Percentiles rank a stretch among this genome's conserved stretches.
Evolutionary conservation across 1,139 yeast genomes (phyloP).

Genomic region (Pichia cactophila): DNA sequence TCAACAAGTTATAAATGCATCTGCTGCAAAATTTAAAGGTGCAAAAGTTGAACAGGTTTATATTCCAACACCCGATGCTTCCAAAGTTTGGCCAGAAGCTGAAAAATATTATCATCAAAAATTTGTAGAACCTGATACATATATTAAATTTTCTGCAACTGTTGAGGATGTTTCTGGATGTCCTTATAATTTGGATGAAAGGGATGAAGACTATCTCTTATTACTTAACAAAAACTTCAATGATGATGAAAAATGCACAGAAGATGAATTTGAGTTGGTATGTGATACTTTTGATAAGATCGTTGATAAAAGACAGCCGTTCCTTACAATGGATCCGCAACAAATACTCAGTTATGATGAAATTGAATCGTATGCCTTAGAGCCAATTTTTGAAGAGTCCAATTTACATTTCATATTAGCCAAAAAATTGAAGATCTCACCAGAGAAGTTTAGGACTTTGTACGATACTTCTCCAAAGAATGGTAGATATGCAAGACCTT

Average conservation of each 20-base stretch:
- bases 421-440: conserved; percentile 26
- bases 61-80: conserved; percentile 97
- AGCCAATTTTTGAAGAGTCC: conserved; percentile 27
- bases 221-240: conserved; percentile 34
- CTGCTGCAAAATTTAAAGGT: conserved; percentile 52
- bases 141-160: conserved; percentile 86
- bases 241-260: conserved; percentile 39
- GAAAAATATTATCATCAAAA: conserved; percentile 58
- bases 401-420: conserved; percentile 30
- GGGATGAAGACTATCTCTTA: conserved; percentile 61
- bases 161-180: conserved; percentile 90
- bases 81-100: conserved; percentile 74
- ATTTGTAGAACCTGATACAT: conserved; percentile 67
- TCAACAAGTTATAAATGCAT: conserved; percentile 80
- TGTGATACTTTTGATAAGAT: conserved; percentile 69
- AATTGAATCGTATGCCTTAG: conserved; percentile 40
- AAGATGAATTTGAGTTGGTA: conserved; percentile 78
- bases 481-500: conserved; percentile 36
- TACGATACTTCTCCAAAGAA: conserved; percentile 42
- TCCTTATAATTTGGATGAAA: conserved; percentile 85
- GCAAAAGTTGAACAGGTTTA: conserved; percentile 57
- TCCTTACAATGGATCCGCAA: conserved; percentile 73
- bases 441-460: conserved; percentile 31
- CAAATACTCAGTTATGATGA: conserved; percentile 69
- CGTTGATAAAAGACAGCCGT: conserved; percentile 80